Evolutionary conservation across 345 rosid genomes (phyloP).

Genomic region (Gossypium bickii): DNA sequence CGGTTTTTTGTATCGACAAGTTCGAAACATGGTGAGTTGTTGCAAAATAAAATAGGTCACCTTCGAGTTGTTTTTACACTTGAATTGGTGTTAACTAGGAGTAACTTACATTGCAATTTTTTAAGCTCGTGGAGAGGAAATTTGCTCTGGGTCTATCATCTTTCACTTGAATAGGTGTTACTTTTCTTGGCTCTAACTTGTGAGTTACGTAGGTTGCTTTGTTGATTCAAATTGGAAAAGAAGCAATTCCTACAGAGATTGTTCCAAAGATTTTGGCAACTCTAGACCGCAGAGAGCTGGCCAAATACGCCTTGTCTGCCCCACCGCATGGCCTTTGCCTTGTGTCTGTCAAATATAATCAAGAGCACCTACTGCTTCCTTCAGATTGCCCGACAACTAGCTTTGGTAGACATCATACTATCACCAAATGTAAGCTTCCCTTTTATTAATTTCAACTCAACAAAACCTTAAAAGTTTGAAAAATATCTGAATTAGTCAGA

Average conservation of each 20-base stretch:
- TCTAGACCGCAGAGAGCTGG: constrained; percentile 70
- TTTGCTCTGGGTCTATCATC: neutral
- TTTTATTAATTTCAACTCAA: constrained; percentile 16
- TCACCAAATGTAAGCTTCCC: constrained; percentile 76
- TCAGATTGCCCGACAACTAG: constrained; percentile 51
- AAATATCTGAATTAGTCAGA: neutral
- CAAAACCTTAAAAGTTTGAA: neutral
- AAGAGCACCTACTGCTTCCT: constrained; percentile 67
- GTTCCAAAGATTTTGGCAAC: constrained; percentile 62
- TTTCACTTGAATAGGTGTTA: neutral
- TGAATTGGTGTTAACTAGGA: neutral
- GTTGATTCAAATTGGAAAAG: constrained; percentile 80
- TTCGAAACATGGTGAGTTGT: constrained; percentile 65
- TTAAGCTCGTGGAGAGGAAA: constrained; percentile 3
- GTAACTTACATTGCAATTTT: neutral
- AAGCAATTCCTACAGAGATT: constrained; percentile 66
- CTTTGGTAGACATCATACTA: constrained; percentile 60
- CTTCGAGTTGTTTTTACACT: neutral
- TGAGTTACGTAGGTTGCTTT: constrained; percentile 60
- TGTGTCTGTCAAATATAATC: constrained; percentile 52
- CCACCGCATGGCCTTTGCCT: constrained; percentile 89
- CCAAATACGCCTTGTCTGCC: constrained; percentile 55
- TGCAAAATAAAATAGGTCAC: neutral
- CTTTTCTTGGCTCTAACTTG: neutral
- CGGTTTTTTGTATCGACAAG: constrained; percentile 87